Base-by-base conservation (phyloP, 768 basidiomycete genomes). In the Pisolithus albus region DNA sequence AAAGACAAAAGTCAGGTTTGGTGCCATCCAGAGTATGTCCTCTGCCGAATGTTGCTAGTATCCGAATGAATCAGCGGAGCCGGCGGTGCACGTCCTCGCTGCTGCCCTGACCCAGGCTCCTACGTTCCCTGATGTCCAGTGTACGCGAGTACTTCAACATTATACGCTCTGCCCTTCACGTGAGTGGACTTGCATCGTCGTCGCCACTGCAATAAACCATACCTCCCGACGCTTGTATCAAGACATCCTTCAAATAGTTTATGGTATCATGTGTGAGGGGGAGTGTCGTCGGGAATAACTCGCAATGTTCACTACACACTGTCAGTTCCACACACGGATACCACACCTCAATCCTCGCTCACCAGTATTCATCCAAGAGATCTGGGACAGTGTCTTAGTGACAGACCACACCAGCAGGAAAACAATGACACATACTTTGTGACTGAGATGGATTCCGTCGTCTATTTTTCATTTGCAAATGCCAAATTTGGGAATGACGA, bases 121-220 rank as follows among this genome's bases (percentile, higher is more conserved):
- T n/a, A n/a, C n/a, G n/a, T n/a, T n/a, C n/a, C n/a, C n/a, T n/a
- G n/a, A n/a, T n/a, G n/a, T n/a, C n/a, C n/a, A n/a, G n/a, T n/a
- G n/a, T n/a, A n/a, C n/a, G n/a, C n/a, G 65, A 68, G 47, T 68
- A 66, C n/a, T 66, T 66, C 0, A 61, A 63, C 30, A 64, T 49
- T 11, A 68, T 37, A 34, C 66, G 60, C 49, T 66, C 65, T 66
- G 52, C 24, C 46, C 13, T 19, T 9, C 39, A 10, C 24, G 36
- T 32, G 7, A 18, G 16, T 55, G 19, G 49, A 39, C 26, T 19
- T 45, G 24, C 32, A 13, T n/a, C n/a, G n/a, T 3, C 47, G 37
- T 26, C 1, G 45, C 2, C 24, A 2, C 13, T 0, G 0, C 3
- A 16, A 2, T 36, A 15, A 30, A 9, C 16, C 24, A 37, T 38